phyloP scores from a whole-genome alignment of 2,329 filamentous ascomycete genomes.

The Fusarium sp. region DNA sequence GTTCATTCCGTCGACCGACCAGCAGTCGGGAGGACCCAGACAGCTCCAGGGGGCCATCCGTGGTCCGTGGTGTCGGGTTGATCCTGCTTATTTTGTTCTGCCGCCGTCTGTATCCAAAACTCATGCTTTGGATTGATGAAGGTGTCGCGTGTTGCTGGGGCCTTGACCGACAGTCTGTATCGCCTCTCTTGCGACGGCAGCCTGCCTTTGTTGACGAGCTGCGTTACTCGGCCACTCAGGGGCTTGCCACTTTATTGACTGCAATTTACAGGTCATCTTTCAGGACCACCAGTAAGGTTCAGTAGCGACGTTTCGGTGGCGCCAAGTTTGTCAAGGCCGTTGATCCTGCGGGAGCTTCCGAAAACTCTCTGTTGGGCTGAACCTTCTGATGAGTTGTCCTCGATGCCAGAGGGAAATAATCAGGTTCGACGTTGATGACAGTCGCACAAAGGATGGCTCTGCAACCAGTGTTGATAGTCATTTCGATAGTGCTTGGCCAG shows the following conservation, averaged over 20 bases:
- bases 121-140: slow-evolving; percentile 11
- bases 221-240: slow-evolving; percentile 15
- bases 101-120: slow-evolving; percentile 26
- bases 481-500: background rate
- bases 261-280: slow-evolving; percentile 10
- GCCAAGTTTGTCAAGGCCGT: slow-evolving; percentile 20
- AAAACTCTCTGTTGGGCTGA: background rate
- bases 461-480: background rate
- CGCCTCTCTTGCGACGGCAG: background rate
- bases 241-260: slow-evolving; percentile 11
- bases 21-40: slow-evolving; percentile 11
- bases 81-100: slow-evolving; percentile 7
- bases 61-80: slow-evolving; percentile 6
- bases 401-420: background rate
- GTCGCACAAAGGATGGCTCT: background rate
- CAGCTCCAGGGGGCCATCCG: slow-evolving; percentile 10
- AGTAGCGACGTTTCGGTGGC: slow-evolving; percentile 10
- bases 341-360: slow-evolving; percentile 35
- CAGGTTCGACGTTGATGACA: background rate
- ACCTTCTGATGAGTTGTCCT: background rate
- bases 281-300: slow-evolving; percentile 30
- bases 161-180: slow-evolving; percentile 29
- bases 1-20: slow-evolving; percentile 24
- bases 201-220: background rate
- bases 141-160: background rate